Evolutionary conservation across 2,329 filamentous ascomycete genomes (phyloP).

Genomic region (Ophiostoma sp.): DNA sequence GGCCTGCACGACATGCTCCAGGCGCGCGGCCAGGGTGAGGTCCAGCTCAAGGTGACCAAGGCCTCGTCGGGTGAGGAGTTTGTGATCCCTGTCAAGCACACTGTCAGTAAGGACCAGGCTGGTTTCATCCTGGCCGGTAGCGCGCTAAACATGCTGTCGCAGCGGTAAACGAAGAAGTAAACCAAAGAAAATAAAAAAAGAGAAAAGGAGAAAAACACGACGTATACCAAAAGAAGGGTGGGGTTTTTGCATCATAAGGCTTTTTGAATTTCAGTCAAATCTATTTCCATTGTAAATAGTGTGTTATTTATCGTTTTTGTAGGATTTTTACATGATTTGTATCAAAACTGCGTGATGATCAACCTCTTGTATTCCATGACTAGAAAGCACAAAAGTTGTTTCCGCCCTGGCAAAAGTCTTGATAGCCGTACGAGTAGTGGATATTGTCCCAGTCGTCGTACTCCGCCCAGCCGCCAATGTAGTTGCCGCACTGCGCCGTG

Average conservation of each 20-base stretch:
- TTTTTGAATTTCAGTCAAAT: not conserved
- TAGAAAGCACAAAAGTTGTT: not conserved
- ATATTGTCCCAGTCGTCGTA: not conserved
- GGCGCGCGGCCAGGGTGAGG: constrained; percentile 74
- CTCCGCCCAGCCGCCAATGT: not conserved
- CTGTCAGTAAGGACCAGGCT: constrained; percentile 85
- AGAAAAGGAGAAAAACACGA: not conserved
- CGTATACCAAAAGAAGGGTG: constrained; percentile 4
- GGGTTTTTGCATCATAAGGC: not conserved
- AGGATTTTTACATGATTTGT: not conserved
- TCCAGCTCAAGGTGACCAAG: constrained; percentile 67
- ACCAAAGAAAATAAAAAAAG: not conserved
- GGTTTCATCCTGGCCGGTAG: constrained; percentile 91
- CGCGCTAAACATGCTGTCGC: constrained; percentile 85
- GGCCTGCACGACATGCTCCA: constrained; percentile 80
- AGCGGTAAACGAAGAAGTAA: constrained; percentile 38
- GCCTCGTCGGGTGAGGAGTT: constrained; percentile 63
- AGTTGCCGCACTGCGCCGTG: not conserved
- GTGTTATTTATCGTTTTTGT: not conserved
- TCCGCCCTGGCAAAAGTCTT: not conserved
- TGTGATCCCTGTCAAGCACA: constrained; percentile 77
- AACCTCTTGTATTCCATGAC: not conserved
- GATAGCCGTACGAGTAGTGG: not conserved
- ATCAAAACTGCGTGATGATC: too few species aligned
- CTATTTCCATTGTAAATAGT: constrained; percentile 4